phyloP scores from a whole-genome alignment of 768 basidiomycete genomes.

The Mycena leptocephala region DNA sequence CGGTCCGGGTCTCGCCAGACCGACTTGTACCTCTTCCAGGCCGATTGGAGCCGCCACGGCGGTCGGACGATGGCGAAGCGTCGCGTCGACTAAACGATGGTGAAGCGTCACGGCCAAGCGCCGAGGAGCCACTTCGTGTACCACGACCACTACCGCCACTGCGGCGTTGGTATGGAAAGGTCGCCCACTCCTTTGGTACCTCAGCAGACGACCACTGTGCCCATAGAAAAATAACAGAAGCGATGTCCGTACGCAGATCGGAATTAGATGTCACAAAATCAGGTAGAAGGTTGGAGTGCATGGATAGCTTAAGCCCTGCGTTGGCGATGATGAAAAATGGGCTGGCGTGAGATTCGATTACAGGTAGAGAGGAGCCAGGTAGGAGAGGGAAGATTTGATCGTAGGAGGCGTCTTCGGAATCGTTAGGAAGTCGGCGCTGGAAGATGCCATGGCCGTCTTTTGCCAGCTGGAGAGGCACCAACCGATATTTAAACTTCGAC shows the following conservation, averaged over 20 bases:
- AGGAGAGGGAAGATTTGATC: slow-evolving; percentile 1
- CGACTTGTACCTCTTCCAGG: neutral
- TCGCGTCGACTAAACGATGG: too few relatives aligned
- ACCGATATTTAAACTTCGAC: slow-evolving; percentile 11
- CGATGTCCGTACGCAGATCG: neutral
- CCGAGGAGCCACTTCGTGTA: neutral
- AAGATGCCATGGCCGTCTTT: neutral
- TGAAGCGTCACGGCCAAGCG: slow-evolving; percentile 1
- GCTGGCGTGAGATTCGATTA: neutral
- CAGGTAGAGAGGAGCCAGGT: neutral
- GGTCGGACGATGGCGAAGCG: neutral
- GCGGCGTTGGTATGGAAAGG: neutral
- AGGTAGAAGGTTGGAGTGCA: neutral
- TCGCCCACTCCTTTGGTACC: neutral
- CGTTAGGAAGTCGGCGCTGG: neutral
- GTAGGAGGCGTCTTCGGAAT: neutral
- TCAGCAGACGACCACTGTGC: neutral
- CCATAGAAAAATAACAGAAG: neutral
- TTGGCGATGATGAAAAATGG: slow-evolving; percentile 10
- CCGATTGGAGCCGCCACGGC: neutral
- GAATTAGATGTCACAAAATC: neutral
- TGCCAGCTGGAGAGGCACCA: neutral
- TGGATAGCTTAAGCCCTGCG: neutral
- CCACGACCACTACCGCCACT: neutral
- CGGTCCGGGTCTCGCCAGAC: neutral